Percentiles rank a stretch among this genome's conserved stretches.
phyloP scores from a whole-genome alignment of 305 asterid genomes.

The Fraxinus floribunda region DNA sequence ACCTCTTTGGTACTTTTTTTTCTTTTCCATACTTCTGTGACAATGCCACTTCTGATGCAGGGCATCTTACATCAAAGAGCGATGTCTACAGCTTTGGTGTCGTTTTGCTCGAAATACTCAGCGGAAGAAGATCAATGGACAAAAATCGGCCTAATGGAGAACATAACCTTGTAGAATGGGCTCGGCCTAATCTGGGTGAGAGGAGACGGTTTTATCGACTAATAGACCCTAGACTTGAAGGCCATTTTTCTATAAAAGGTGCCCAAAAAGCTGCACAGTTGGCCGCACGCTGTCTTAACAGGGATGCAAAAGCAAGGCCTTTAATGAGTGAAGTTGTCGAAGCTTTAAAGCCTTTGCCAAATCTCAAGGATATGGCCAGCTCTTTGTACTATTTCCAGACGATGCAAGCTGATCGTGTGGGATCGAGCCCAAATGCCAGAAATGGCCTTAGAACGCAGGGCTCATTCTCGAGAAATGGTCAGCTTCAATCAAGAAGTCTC shows the following conservation, averaged over 20 bases:
- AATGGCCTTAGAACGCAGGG: slow-evolving; percentile 40
- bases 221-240: slow-evolving; percentile 70
- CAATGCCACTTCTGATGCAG: slow-evolving; percentile 29
- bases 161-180: slow-evolving; percentile 77
- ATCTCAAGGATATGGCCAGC: slow-evolving; percentile 76
- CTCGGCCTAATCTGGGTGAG: slow-evolving; percentile 63
- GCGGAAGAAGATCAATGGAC: slow-evolving; percentile 76
- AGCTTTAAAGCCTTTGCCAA: slow-evolving; percentile 63
- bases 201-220: slow-evolving; percentile 51
- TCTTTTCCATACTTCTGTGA: not conserved
- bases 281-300: slow-evolving; percentile 58
- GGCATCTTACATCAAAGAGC: slow-evolving; percentile 70
- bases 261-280: slow-evolving; percentile 64
- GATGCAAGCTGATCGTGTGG: slow-evolving; percentile 49
- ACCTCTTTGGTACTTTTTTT: not conserved
- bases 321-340: slow-evolving; percentile 67
- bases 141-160: slow-evolving; percentile 69
- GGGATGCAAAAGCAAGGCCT: slow-evolving; percentile 62
- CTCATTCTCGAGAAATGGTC: slow-evolving; percentile 44
- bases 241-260: slow-evolving; percentile 65
- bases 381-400: slow-evolving; percentile 64
- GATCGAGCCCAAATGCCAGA: slow-evolving; percentile 52
- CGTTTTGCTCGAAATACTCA: slow-evolving; percentile 62
- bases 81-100: slow-evolving; percentile 74
- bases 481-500: slow-evolving; percentile 54